Percentiles rank a stretch among this genome's conserved stretches.
phyloP scores from a whole-genome alignment of 208 protist species.

The Trypanosoma caninum region DNA sequence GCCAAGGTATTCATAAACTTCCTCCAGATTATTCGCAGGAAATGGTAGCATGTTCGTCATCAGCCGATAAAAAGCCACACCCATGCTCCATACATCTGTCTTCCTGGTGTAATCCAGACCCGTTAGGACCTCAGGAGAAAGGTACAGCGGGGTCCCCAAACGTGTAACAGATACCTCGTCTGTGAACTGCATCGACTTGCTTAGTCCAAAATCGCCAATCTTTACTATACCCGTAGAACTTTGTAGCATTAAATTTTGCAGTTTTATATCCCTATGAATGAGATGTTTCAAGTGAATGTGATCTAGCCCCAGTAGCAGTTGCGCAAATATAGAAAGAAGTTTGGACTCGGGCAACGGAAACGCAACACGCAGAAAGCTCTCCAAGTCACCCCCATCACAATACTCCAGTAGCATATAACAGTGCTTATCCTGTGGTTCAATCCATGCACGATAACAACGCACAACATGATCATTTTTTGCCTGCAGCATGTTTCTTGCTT shows the following conservation, averaged over 20 bases:
- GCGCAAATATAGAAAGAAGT: slow-evolving; percentile 49
- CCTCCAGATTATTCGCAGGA: slow-evolving; percentile 20
- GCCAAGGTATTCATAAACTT: slow-evolving; percentile 18
- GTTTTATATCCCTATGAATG: slow-evolving; percentile 62
- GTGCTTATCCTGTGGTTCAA: slow-evolving; percentile 28
- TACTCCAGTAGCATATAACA: slow-evolving; percentile 77
- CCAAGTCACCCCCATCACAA: slow-evolving; percentile 63
- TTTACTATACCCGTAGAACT: slow-evolving; percentile 42
- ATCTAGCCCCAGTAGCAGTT: slow-evolving; percentile 66
- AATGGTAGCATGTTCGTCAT: slow-evolving; percentile 64
- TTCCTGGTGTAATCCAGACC: slow-evolving; percentile 62
- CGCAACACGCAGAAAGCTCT: slow-evolving; percentile 23
- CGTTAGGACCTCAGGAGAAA: slow-evolving; percentile 53
- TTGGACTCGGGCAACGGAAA: slow-evolving; percentile 45
- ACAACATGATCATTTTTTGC: slow-evolving; percentile 60
- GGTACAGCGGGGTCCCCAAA: slow-evolving; percentile 58
- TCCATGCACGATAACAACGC: slow-evolving; percentile 44
- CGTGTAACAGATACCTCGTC: slow-evolving; percentile 32
- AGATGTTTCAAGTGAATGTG: slow-evolving; percentile 67
- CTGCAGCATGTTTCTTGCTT: slow-evolving; percentile 39
- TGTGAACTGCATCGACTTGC: slow-evolving; percentile 27
- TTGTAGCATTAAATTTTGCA: slow-evolving; percentile 58
- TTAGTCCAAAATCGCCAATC: slow-evolving; percentile 73
- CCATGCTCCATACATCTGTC: slow-evolving; percentile 77
- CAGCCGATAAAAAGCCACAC: slow-evolving; percentile 57